Evolutionary conservation across 352 stramenopile genomes (phyloP).

Genomic region (Aphanomyces invadans): DNA sequence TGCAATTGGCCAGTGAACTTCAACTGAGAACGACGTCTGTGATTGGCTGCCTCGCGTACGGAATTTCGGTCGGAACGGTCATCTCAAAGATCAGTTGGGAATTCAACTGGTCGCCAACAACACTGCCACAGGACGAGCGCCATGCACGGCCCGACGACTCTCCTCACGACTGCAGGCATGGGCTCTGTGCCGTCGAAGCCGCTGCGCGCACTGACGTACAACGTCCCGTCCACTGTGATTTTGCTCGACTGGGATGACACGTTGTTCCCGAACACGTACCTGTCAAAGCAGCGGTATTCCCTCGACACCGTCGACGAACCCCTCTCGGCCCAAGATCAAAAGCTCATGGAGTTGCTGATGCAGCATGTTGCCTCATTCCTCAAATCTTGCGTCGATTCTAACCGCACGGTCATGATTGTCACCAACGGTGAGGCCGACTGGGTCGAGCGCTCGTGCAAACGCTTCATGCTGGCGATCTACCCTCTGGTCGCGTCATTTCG

Average conservation of each 20-base stretch:
- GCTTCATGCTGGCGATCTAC: slow-evolving; percentile 53
- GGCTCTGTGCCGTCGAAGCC: not conserved
- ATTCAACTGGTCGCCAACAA: not conserved
- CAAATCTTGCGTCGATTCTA: slow-evolving; percentile 6
- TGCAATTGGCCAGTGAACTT: not conserved
- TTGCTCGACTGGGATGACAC: slow-evolving; percentile 81
- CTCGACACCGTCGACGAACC: slow-evolving; percentile 42
- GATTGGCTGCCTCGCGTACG: not conserved
- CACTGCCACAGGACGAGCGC: not conserved
- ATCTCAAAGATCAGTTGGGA: not conserved
- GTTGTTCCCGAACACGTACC: slow-evolving; percentile 61
- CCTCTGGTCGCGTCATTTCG: slow-evolving; percentile 50
- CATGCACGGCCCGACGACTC: not conserved
- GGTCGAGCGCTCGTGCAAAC: slow-evolving; percentile 66
- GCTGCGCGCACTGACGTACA: slow-evolving; percentile 2
- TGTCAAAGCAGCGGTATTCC: slow-evolving; percentile 51
- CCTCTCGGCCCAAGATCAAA: slow-evolving; percentile 32
- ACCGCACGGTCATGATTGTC: slow-evolving; percentile 35
- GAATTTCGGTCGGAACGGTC: not conserved
- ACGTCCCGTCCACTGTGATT: slow-evolving; percentile 33
- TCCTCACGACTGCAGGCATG: not conserved
- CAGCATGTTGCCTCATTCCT: slow-evolving; percentile 16
- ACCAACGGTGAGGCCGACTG: slow-evolving; percentile 62
- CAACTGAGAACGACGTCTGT: not conserved
- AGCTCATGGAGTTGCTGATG: not conserved